These are phyloP conservation scores for Geotrichum ghanense DNA, from an alignment of 805 yeast species.

Conservation along the genomic window DNA sequence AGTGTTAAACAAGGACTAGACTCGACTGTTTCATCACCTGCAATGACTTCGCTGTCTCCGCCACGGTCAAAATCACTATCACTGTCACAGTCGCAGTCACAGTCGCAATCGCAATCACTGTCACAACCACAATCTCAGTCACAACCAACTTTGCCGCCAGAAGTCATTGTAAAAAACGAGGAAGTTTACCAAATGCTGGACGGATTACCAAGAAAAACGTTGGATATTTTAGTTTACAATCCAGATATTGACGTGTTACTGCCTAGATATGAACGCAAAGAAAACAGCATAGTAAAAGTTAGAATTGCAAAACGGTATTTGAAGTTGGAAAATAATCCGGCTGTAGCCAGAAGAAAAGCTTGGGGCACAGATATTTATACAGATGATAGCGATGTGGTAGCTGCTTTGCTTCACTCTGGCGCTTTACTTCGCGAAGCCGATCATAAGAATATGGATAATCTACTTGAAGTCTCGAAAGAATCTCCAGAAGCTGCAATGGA, in stretches of 20 bases:
- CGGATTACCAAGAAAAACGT: conserved; percentile 30
- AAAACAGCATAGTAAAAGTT: conserved; percentile 38
- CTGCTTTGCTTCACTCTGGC: conserved; percentile 69
- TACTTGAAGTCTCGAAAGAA: background rate
- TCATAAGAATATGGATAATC: conserved; percentile 13
- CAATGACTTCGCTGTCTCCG: no score
- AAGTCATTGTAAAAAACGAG: no score
- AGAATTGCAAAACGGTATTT: conserved; percentile 40
- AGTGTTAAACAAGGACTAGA: no score
- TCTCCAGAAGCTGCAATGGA: background rate
- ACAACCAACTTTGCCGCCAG: no score
- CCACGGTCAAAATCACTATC: no score
- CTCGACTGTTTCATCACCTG: no score
- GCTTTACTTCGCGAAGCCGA: conserved; percentile 32
- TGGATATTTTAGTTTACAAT: conserved; percentile 46
- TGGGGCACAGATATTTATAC: conserved; percentile 95
- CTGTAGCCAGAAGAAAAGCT: conserved; percentile 39
- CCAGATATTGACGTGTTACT: conserved; percentile 16
- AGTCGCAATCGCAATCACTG: no score
- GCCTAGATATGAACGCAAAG: conserved; percentile 21
- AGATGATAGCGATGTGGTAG: conserved; percentile 80
- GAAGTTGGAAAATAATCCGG: conserved; percentile 26
- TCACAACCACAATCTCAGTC: no score
- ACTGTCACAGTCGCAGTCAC: no score
- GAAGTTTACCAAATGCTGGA: background rate